These are phyloP conservation scores for Neophaeococcomyces mojaviensis DNA, from an alignment of 2,329 filamentous ascomycete species.

Conservation along the genomic window DNA sequence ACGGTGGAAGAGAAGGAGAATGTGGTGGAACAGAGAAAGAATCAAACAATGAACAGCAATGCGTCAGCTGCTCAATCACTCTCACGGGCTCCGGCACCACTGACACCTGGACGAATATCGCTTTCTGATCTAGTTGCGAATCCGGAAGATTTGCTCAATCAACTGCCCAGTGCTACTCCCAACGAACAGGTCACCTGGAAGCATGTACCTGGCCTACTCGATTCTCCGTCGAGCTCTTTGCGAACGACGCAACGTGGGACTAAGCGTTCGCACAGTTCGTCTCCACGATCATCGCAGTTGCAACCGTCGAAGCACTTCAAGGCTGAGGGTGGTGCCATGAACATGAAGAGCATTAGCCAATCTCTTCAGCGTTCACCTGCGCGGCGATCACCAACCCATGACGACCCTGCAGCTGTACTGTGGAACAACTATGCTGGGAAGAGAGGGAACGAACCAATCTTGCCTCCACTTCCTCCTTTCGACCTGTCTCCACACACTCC, in stretches of 20 bases:
- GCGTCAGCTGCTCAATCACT: background rate
- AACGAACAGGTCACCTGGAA: conserved; percentile 57
- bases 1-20: conserved; percentile 2
- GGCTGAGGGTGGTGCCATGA: conserved; percentile 40
- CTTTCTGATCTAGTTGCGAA: conserved; percentile 56
- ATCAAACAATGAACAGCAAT: conserved; percentile 2
- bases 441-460: conserved; percentile 41
- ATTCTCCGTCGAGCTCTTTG: conserved; percentile 42
- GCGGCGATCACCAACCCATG: conserved; percentile 49
- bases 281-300: conserved; percentile 58
- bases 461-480: conserved; percentile 55
- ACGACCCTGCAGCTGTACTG: conserved; percentile 65
- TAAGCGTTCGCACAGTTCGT: conserved; percentile 68
- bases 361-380: conserved; percentile 46
- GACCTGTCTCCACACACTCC: conserved; percentile 58
- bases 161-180: conserved; percentile 46
- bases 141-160: conserved; percentile 48
- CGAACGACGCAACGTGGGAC: conserved; percentile 40
- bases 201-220: conserved; percentile 34
- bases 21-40: conserved; percentile 12
- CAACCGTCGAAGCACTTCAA: conserved; percentile 31
- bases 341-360: conserved; percentile 52
- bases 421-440: conserved; percentile 66
- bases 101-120: conserved; percentile 52
- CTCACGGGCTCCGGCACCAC: conserved; percentile 27